Conservation (phyloP, 1,284 basidiomycete genomes). For the Sanghuangporus baumii region DNA sequence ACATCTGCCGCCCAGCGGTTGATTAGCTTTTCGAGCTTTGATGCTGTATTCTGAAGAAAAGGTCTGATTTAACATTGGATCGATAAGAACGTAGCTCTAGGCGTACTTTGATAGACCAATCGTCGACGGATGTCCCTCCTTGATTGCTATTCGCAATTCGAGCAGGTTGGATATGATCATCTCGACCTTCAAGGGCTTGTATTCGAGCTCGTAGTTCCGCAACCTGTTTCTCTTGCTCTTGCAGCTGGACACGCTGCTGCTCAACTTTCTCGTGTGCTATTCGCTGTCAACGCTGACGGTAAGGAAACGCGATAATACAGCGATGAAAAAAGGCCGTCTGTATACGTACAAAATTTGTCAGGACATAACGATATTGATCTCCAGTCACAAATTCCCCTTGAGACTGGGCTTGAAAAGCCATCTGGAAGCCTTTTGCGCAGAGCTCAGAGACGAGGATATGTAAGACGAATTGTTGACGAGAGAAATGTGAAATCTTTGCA, state of each 20-base stretch:
- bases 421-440: not conserved
- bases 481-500: not conserved
- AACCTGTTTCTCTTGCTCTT: slow-evolving; percentile 78
- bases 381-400: slow-evolving; percentile 53
- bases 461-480: not conserved
- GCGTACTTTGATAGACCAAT: slow-evolving; percentile 76
- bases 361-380: slow-evolving; percentile 72
- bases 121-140: slow-evolving; percentile 64
- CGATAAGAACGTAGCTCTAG: not conserved
- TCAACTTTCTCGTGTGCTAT: slow-evolving; percentile 85
- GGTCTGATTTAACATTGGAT: not conserved
- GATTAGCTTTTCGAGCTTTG: slow-evolving; percentile 70
- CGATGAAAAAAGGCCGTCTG: not conserved
- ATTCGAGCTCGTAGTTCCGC: slow-evolving; percentile 66
- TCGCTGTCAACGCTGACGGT: slow-evolving; percentile 37
- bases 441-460: not conserved
- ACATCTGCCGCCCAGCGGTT: slow-evolving; percentile 80
- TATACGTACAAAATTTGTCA: slow-evolving; percentile 70
- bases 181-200: slow-evolving; percentile 61
- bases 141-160: slow-evolving; percentile 28
- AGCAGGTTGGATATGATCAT: slow-evolving; percentile 31
- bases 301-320: not conserved
- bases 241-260: slow-evolving; percentile 67
- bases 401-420: slow-evolving; percentile 7
- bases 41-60: slow-evolving; percentile 56